These are phyloP conservation scores for Chytriomyces sp. DNA, from an alignment of 192 early-diverging fungal genomes.

Conservation along the genomic window DNA sequence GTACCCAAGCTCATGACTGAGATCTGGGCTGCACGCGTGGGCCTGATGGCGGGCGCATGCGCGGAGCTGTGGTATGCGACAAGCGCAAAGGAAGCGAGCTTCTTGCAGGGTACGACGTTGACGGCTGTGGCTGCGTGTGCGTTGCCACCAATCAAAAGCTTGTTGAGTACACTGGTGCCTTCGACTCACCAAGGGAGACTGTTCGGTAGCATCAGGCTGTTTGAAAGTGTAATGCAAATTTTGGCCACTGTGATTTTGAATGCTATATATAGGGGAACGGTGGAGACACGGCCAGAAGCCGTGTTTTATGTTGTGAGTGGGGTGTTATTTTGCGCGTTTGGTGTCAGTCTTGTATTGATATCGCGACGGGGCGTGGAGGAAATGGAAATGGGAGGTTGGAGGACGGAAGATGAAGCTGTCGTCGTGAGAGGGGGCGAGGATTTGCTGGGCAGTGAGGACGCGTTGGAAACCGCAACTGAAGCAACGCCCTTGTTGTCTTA, in stretches of 20 bases:
- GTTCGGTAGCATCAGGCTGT: slow-evolving; percentile 3
- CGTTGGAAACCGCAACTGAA: too few relatives aligned
- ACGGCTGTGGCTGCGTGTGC: neutral
- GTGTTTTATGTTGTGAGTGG: slow-evolving; percentile 5
- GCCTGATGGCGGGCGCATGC: neutral
- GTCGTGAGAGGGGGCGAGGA: neutral
- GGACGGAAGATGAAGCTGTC: too few relatives aligned
- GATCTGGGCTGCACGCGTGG: neutral
- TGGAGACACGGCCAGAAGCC: neutral
- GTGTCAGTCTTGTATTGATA: neutral
- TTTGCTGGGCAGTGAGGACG: neutral
- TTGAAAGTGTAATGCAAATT: neutral
- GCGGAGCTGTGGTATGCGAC: neutral
- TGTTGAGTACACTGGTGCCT: slow-evolving; percentile 5
- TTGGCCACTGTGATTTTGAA: slow-evolving; percentile 18
- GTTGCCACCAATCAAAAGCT: neutral
- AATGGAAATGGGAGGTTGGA: neutral
- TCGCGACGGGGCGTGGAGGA: neutral
- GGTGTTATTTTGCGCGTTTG: neutral
- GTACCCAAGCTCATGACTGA: neutral
- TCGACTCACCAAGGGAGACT: slow-evolving; percentile 7
- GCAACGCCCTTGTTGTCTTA: neutral
- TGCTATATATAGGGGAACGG: neutral
- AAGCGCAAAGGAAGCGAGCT: neutral
- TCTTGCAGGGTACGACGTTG: neutral